Conservation (phyloP, 495 filamentous ascomycete species). For the Viridothelium virens region DNA sequence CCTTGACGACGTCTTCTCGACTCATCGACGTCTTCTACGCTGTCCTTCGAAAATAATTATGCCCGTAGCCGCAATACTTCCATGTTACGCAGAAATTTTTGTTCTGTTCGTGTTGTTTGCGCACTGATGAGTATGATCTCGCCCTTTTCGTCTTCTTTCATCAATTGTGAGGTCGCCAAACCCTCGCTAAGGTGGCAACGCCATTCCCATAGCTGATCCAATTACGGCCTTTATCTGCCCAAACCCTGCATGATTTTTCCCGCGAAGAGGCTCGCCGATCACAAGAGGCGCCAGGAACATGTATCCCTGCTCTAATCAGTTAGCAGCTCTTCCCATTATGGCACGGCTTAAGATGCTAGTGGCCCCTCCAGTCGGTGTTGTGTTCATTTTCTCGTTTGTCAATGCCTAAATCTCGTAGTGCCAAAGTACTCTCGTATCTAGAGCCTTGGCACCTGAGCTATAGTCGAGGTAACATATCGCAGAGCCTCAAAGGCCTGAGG, state of each 20-base stretch:
- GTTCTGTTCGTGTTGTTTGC: not conserved
- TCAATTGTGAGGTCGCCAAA: not conserved
- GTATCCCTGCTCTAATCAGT: no score
- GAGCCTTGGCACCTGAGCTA: not conserved
- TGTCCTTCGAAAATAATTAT: no score
- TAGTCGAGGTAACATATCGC: not conserved
- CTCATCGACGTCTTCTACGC: no score
- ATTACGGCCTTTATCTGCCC: not conserved
- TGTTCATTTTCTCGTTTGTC: not conserved
- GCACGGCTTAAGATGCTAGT: not conserved
- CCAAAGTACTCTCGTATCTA: not conserved
- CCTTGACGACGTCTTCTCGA: no score
- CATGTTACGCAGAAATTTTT: not conserved
- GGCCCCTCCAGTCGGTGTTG: not conserved
- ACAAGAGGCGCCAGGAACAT: not conserved
- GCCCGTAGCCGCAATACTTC: no score
- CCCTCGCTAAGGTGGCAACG: not conserved
- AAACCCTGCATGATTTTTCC: not conserved
- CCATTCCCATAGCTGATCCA: not conserved
- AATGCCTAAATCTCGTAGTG: not conserved
- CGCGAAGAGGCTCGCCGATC: no score
- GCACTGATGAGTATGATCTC: not conserved
- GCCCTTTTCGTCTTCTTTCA: not conserved
- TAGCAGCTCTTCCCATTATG: not conserved
- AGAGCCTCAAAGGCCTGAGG: constrained; percentile 6